These are phyloP conservation scores for Solanum neorickii DNA, from an alignment of 257 asterid species.

Conservation along the genomic window DNA sequence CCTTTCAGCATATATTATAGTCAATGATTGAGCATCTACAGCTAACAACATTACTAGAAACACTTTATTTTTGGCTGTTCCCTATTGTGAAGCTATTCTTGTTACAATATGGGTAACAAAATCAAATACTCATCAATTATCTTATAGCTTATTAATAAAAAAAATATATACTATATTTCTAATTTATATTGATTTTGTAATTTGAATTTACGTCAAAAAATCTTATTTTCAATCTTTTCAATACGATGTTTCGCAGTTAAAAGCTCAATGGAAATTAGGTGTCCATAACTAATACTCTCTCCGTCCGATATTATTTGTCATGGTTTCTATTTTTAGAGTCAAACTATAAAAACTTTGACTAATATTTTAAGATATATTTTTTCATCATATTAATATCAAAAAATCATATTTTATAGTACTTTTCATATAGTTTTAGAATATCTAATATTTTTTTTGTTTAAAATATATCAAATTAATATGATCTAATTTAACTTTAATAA, in stretches of 20 bases:
- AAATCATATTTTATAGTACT: too few relatives aligned
- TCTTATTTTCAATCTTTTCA: neutral
- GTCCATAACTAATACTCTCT: neutral
- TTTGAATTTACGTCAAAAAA: neutral
- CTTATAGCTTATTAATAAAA: neutral
- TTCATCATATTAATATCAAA: too few relatives aligned
- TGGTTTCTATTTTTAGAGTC: too few relatives aligned
- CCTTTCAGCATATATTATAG: constrained; percentile 5
- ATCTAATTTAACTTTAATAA: too few relatives aligned
- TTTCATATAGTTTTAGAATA: too few relatives aligned
- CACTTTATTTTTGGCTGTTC: neutral
- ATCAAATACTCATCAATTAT: neutral
- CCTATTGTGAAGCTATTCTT: neutral
- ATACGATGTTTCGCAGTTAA: neutral
- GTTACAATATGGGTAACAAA: neutral
- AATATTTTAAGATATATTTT: too few relatives aligned
- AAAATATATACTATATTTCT: neutral
- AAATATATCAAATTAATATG: too few relatives aligned
- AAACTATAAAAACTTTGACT: too few relatives aligned
- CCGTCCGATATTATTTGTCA: too few relatives aligned
- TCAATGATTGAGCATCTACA: constrained; percentile 25
- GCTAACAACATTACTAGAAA: neutral
- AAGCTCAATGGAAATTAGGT: neutral
- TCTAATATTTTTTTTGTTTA: too few relatives aligned
- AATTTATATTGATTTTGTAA: neutral